phyloP scores from a whole-genome alignment of 2,329 filamentous ascomycete genomes.

The Pseudocercospora eumusae region DNA sequence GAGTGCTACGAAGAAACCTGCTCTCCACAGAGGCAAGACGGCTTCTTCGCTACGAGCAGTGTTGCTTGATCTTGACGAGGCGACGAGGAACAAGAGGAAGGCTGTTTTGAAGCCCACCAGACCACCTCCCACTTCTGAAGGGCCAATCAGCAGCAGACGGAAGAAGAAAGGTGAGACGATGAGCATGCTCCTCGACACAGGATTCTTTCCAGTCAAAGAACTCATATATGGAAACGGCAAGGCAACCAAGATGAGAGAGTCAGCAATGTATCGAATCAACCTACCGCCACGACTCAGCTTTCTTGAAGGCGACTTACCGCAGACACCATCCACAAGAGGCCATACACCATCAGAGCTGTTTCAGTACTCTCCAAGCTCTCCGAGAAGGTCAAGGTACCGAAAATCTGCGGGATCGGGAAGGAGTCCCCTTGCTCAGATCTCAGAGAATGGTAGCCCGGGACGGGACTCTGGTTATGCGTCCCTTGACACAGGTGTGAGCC shows the following conservation, averaged over 20 bases:
- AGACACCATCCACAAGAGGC: constrained; percentile 28
- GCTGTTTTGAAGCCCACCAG: constrained; percentile 18
- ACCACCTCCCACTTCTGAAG: constrained; percentile 2
- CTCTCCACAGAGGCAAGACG: neutral
- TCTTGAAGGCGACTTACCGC: constrained; percentile 30
- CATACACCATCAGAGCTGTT: constrained; percentile 31
- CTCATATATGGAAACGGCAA: constrained; percentile 15
- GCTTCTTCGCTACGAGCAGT: constrained; percentile 12
- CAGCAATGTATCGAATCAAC: constrained; percentile 25
- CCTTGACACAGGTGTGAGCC: neutral
- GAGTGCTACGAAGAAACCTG: neutral
- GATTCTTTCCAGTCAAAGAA: constrained; percentile 32
- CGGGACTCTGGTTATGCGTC: neutral
- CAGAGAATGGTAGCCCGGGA: constrained; percentile 22
- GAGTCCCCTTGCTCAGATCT: constrained; percentile 32
- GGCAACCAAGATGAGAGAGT: constrained; percentile 9
- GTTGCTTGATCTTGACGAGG: constrained; percentile 10
- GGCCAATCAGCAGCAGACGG: constrained; percentile 17
- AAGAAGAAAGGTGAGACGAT: constrained; percentile 34
- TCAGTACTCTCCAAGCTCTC: constrained; percentile 17
- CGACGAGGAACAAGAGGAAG: constrained; percentile 10
- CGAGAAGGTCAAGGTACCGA: constrained; percentile 16
- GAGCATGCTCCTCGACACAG: constrained; percentile 38
- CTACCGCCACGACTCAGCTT: constrained; percentile 31
- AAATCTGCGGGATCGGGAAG: constrained; percentile 22